Evolutionary conservation across 2,329 filamentous ascomycete genomes (phyloP).

Genomic region (Scopulariopsis brevicaulis): DNA sequence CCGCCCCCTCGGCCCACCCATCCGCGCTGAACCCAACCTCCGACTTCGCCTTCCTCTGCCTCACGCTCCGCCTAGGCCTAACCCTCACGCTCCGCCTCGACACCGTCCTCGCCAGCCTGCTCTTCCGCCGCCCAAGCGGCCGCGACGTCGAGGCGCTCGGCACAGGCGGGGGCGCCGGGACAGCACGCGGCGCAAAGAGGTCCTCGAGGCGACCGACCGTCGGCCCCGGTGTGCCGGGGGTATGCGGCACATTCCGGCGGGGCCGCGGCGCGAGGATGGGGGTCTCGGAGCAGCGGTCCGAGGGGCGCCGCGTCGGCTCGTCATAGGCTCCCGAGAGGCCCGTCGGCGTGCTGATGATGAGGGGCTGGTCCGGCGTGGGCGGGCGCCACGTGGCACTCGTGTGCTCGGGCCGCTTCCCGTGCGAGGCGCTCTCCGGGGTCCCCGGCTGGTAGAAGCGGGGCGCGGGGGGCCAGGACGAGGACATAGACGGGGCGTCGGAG

Average conservation of each 20-base stretch:
- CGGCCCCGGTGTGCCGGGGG: constrained; percentile 24
- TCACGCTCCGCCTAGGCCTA: constrained; percentile 12
- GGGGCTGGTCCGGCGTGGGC: constrained; percentile 33
- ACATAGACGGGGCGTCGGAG: neutral
- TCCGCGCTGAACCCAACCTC: constrained; percentile 28
- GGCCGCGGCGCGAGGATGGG: constrained; percentile 42
- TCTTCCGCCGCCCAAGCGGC: neutral
- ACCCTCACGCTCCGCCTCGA: constrained; percentile 16
- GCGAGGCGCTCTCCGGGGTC: neutral
- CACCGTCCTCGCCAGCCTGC: neutral
- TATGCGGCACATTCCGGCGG: constrained; percentile 25
- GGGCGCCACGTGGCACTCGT: neutral
- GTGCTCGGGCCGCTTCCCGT: neutral
- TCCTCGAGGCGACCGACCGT: constrained; percentile 43
- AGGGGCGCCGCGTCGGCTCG: constrained; percentile 17
- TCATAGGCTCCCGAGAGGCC: constrained; percentile 44
- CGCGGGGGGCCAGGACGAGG: neutral
- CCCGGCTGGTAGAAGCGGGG: neutral
- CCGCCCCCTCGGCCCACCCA: constrained; percentile 2
- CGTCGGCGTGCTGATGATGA: constrained; percentile 49
- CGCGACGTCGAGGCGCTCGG: neutral
- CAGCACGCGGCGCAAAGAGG: constrained; percentile 16
- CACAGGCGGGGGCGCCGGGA: neutral
- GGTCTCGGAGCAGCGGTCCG: constrained; percentile 24
- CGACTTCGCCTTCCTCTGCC: constrained; percentile 18